Evolutionary conservation across 2,329 filamentous ascomycete species (phyloP).

Genomic region (Aureobasidium sp.): DNA sequence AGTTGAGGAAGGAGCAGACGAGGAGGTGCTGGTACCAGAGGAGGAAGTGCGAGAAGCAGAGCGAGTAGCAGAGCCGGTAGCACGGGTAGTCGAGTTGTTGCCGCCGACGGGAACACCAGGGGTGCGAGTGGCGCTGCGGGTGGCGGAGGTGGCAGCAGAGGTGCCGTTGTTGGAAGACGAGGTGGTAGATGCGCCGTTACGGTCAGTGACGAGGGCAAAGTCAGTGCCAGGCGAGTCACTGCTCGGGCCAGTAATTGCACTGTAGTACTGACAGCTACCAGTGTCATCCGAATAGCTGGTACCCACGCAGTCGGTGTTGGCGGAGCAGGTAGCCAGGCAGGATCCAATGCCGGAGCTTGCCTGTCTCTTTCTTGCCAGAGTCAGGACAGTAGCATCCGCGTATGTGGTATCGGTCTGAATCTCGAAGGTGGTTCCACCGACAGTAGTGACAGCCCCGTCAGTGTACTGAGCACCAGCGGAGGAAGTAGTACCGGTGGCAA

Average conservation of each 20-base stretch:
- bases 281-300: background rate
- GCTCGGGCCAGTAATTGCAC: background rate
- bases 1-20: background rate
- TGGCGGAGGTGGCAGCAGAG: background rate
- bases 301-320: background rate
- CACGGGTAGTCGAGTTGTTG: background rate
- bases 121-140: background rate
- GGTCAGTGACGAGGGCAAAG: background rate
- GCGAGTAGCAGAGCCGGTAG: background rate
- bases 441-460: background rate
- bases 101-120: background rate
- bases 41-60: background rate
- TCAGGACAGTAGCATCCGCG: background rate
- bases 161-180: background rate
- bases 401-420: constrained; percentile 1
- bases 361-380: constrained; percentile 9
- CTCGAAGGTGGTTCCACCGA: background rate
- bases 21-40: background rate
- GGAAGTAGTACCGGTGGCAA: background rate
- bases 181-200: background rate
- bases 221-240: background rate
- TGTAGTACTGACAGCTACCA: background rate
- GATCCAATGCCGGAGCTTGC: background rate
- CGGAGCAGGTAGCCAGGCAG: constrained; percentile 8
- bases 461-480: background rate